A percentile compares a stretch with the other conserved stretches of the same genome.
Conservation (phyloP, 2,329 filamentous ascomycete genomes). For the Scorias spongiosa region DNA sequence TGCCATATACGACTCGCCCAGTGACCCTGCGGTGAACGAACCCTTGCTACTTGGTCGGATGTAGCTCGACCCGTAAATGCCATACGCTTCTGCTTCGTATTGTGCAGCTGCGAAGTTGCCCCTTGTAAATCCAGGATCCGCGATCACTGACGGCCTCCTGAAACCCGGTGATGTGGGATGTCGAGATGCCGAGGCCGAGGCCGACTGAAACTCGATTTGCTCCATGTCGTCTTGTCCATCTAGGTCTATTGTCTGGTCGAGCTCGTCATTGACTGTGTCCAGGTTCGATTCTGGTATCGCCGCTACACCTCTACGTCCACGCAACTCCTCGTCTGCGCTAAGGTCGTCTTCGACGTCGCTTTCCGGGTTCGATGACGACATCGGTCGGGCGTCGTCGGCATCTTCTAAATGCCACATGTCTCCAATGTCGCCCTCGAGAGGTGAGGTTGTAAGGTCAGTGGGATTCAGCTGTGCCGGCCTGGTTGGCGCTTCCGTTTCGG, state of each 20-base stretch:
- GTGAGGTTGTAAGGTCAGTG: neutral
- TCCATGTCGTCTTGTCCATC: neutral
- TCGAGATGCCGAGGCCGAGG: slow-evolving; percentile 11
- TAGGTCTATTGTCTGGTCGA: too few relatives aligned
- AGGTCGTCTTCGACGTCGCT: neutral
- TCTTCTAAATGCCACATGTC: neutral
- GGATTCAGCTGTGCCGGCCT: neutral
- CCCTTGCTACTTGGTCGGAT: slow-evolving; percentile 8
- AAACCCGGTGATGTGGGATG: slow-evolving; percentile 21
- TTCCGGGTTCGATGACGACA: neutral
- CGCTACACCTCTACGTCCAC: neutral
- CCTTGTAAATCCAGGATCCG: slow-evolving; percentile 16
- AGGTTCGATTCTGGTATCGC: neutral
- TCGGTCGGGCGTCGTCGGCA: neutral
- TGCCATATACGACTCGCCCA: slow-evolving; percentile 22
- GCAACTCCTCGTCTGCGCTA: neutral
- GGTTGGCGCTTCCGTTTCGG: neutral
- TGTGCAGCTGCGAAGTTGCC: neutral
- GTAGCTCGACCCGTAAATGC: slow-evolving; percentile 13
- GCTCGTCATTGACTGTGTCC: too few relatives aligned
- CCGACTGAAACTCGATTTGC: slow-evolving; percentile 12
- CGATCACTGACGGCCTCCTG: slow-evolving; percentile 16
- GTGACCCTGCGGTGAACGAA: slow-evolving; percentile 14
- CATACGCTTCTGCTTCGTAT: slow-evolving; percentile 13
- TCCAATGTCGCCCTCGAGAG: neutral